phyloP scores from a whole-genome alignment of 495 filamentous ascomycete genomes.

The Penicillium cosmopolitanum region DNA sequence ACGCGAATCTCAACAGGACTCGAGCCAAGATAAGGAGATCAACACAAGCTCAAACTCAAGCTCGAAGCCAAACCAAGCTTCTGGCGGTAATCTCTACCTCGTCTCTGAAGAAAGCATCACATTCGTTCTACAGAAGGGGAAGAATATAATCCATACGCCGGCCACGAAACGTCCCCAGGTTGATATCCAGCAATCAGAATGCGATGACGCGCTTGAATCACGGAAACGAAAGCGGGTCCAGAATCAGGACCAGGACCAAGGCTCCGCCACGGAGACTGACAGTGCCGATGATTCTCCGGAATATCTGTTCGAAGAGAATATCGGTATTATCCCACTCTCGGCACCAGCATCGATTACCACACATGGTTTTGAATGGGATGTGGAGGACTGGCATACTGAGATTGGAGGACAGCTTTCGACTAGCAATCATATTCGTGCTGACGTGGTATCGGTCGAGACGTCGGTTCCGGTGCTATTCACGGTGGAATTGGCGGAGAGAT shows the following conservation, averaged over 20 bases:
- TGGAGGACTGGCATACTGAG: conserved; percentile 74
- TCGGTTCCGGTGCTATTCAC: conserved; percentile 81
- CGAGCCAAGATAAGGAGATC: neutral
- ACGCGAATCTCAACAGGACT: conserved; percentile 12
- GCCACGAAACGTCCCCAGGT: conserved; percentile 34
- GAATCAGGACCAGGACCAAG: neutral
- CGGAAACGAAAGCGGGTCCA: conserved; percentile 14
- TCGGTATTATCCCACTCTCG: conserved; percentile 84
- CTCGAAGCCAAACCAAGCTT: neutral
- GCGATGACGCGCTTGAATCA: neutral
- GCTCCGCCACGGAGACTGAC: neutral
- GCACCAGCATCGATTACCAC: conserved; percentile 75
- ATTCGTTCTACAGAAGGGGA: conserved; percentile 71
- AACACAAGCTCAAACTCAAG: neutral
- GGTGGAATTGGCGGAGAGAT: conserved; percentile 63
- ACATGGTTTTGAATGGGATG: conserved; percentile 86
- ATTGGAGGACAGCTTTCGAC: conserved; percentile 89
- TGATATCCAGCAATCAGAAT: neutral
- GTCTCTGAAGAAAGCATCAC: conserved; percentile 78
- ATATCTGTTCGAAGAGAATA: conserved; percentile 60
- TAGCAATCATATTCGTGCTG: conserved; percentile 78
- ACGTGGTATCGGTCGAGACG: conserved; percentile 63
- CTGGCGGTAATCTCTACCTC: conserved; percentile 61
- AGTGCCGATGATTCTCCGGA: conserved; percentile 1
- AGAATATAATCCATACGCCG: conserved; percentile 69